A percentile compares a stretch with the other conserved stretches of the same genome.
phyloP scores from a whole-genome alignment of 768 basidiomycete genomes.

The Heimioporus sp. region DNA sequence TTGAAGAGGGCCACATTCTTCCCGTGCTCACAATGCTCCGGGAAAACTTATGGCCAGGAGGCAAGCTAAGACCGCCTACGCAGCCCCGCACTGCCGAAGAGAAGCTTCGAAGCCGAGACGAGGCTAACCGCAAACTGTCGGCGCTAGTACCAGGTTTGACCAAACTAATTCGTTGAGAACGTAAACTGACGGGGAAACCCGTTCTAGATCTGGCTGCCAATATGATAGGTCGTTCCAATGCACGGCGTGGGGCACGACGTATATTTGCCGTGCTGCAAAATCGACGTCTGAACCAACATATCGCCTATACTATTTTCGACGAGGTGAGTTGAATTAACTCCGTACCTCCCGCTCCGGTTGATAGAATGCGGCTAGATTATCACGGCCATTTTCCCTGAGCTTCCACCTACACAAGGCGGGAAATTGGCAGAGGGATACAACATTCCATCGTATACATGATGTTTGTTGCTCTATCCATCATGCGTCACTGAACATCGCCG shows the following conservation, averaged over 20 bases:
- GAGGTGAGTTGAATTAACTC: constrained; percentile 55
- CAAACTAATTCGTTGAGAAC: not conserved
- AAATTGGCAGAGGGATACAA: not conserved
- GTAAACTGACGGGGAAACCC: not conserved
- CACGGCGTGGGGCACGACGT: constrained; percentile 85
- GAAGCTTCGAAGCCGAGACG: constrained; percentile 74
- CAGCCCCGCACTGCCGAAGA: constrained; percentile 77
- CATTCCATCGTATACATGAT: not conserved
- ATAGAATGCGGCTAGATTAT: constrained; percentile 43
- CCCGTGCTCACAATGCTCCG: constrained; percentile 64
- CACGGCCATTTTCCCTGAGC: constrained; percentile 59
- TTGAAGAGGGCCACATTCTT: constrained; percentile 72
- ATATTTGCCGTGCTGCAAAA: constrained; percentile 96
- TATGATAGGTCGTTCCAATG: constrained; percentile 97
- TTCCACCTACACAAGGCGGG: constrained; percentile 13
- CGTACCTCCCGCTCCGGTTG: not conserved
- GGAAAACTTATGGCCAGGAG: constrained; percentile 84
- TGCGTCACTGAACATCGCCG: constrained; percentile 1
- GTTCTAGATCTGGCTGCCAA: constrained; percentile 86
- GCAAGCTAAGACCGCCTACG: constrained; percentile 58
- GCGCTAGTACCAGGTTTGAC: constrained; percentile 82
- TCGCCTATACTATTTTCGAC: constrained; percentile 83
- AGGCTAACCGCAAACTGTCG: constrained; percentile 88
- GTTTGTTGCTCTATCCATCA: not conserved
- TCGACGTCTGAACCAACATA: constrained; percentile 89